Base-by-base conservation (phyloP, 2,329 filamentous ascomycete species). In the Mycosphaerella sp. region DNA sequence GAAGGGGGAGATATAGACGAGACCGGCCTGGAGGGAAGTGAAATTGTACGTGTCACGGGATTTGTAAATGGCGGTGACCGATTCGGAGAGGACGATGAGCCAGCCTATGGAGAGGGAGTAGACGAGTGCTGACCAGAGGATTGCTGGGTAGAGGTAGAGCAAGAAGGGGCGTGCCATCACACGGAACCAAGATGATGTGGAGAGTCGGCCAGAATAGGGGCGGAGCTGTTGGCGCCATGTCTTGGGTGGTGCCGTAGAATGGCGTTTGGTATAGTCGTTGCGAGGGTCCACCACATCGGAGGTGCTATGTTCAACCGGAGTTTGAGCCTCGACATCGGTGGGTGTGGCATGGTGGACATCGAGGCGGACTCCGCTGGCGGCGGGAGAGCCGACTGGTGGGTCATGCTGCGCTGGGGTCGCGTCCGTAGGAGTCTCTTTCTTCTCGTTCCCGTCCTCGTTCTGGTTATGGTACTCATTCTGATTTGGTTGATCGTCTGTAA, bases 51-150 rank as follows among this genome's bases (percentile, higher is more conserved):
- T 76, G 0, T 78, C 73, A 0, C 75, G 73, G 49, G 81, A 75
- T 34, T 86, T 81, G 68, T 88, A 97, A 54, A 97, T 86, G 52
- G 85, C 77, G 0, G 88, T 80, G 2, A 97, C 82, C 0, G 86
- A 86, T 69, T 97, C 90, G 0, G 89, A 95, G 1, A 97, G 79
- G 39, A 97, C 89, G 59, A 97, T 96, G 25, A 97, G 78, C 93
- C 91, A 97, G 34, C 91, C 91, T 6, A 97, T 80, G 0, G 89
- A 93, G 61, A 93, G 84, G 0, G 89, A 76, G 66, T 97, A 97
- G 3, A 95, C 81, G 0, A 86, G 75, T 0, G 89, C 75, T 5
- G 87, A 91, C 91, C 90, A 97, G 7, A 96, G 78, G 1, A 97
- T 86, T 0, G 87, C 81, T 0, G 93, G 93, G 64, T 97, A 96